Conservation (phyloP, 257 asterid genomes). For the Solanum piurae region DNA sequence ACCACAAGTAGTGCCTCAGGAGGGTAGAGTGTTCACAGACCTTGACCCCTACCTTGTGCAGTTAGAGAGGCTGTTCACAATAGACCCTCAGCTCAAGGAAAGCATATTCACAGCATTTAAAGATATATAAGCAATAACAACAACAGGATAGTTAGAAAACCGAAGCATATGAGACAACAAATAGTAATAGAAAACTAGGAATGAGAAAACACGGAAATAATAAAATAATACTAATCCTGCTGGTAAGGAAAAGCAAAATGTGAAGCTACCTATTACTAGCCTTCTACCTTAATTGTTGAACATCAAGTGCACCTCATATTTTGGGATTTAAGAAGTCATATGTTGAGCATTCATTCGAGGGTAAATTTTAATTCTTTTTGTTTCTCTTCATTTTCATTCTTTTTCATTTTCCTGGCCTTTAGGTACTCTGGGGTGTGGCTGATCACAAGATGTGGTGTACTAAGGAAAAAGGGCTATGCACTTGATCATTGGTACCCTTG, state of each 20-base stretch:
- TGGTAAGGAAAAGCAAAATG: neutral
- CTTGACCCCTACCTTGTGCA: neutral
- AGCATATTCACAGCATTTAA: neutral
- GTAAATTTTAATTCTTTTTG: neutral
- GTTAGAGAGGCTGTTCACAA: neutral
- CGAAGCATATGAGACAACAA: neutral
- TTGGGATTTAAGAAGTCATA: neutral
- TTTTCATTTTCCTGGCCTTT: neutral
- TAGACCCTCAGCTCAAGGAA: neutral
- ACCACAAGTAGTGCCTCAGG: neutral
- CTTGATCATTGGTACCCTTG: slow-evolving; percentile 55
- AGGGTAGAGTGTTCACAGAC: rapidly evolving
- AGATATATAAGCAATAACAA: neutral
- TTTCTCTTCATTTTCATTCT: neutral
- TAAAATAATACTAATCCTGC: neutral
- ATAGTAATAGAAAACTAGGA: neutral
- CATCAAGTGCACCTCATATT: neutral
- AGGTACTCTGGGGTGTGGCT: slow-evolving; percentile 96
- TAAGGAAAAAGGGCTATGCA: slow-evolving; percentile 42
- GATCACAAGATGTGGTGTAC: slow-evolving; percentile 75
- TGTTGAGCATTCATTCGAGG: neutral
- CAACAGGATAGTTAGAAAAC: neutral
- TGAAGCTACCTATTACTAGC: neutral
- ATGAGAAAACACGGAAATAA: neutral
- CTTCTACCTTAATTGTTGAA: neutral